Percentiles rank a stretch among this genome's conserved stretches.
phyloP scores from a whole-genome alignment of 2,329 filamentous ascomycete genomes.

The Apiospora kogelbergensis region DNA sequence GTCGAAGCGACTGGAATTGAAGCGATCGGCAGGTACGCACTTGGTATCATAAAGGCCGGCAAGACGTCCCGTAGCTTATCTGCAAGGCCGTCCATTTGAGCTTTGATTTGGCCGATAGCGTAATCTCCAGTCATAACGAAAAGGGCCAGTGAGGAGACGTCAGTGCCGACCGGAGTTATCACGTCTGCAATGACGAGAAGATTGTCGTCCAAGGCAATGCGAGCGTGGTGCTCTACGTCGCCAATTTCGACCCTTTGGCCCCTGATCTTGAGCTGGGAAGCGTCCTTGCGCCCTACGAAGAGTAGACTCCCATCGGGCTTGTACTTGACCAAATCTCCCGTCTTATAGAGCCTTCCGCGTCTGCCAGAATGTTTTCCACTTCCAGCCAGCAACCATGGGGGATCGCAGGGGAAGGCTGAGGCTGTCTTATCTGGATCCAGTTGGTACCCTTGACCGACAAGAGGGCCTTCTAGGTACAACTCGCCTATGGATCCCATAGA shows the following conservation, averaged over 20 bases:
- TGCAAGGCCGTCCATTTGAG: background rate
- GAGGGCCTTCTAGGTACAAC: constrained; percentile 13
- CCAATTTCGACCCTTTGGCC: constrained; percentile 49
- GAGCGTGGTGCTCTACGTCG: constrained; percentile 23
- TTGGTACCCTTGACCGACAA: constrained; percentile 14
- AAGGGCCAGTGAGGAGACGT: background rate
- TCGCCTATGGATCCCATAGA: constrained; percentile 11
- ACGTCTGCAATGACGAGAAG: constrained; percentile 28
- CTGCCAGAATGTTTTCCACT: background rate
- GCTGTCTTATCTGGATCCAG: constrained; percentile 12
- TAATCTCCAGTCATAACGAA: background rate
- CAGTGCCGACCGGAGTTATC: background rate
- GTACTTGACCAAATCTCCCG: constrained; percentile 35
- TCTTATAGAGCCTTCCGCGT: constrained; percentile 22
- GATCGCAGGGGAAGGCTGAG: constrained; percentile 12
- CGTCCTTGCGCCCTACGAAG: constrained; percentile 43
- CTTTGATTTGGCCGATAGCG: background rate
- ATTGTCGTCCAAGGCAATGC: constrained; percentile 9
- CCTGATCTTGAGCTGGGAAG: constrained; percentile 46
- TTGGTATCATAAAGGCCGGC: constrained; percentile 26
- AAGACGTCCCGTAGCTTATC: constrained; percentile 18
- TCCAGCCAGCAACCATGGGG: constrained; percentile 8
- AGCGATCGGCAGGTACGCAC: background rate
- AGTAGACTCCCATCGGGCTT: constrained; percentile 26
- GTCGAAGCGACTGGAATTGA: background rate